phyloP scores from a whole-genome alignment of 106 monocot species.

The Dendrobium huoshanense region DNA sequence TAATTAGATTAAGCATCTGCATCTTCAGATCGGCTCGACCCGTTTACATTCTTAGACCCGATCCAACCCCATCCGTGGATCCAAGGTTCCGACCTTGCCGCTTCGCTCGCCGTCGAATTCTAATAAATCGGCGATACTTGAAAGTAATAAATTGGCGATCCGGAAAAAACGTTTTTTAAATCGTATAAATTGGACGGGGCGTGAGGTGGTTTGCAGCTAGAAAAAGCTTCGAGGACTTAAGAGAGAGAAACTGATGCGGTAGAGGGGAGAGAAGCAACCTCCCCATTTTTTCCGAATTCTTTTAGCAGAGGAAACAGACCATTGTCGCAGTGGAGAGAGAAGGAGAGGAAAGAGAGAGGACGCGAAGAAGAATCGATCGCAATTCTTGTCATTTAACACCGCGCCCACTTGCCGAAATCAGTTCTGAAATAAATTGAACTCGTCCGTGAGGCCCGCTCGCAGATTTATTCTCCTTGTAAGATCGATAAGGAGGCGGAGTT shows the following conservation, averaged over 20 bases:
- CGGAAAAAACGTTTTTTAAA: background rate
- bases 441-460: background rate
- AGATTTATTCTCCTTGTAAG: background rate
- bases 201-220: background rate
- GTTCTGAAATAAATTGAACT: background rate
- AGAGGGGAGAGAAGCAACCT: background rate
- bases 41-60: no score
- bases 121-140: background rate
- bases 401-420: background rate
- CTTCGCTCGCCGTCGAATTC: background rate
- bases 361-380: slow-evolving; percentile 1
- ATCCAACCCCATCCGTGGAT: no score
- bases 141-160: background rate
- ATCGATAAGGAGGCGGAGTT: background rate
- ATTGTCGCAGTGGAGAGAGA: background rate
- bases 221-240: background rate
- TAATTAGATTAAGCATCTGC: no score
- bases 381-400: background rate
- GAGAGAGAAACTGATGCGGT: background rate
- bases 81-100: no score
- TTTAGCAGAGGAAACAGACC: background rate
- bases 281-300: background rate
- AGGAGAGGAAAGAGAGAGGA: background rate
- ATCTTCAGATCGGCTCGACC: no score
- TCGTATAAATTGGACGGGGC: background rate